Conservation (phyloP, 2,329 filamentous ascomycete genomes). For the Hymenoscyphus fructigenus region DNA sequence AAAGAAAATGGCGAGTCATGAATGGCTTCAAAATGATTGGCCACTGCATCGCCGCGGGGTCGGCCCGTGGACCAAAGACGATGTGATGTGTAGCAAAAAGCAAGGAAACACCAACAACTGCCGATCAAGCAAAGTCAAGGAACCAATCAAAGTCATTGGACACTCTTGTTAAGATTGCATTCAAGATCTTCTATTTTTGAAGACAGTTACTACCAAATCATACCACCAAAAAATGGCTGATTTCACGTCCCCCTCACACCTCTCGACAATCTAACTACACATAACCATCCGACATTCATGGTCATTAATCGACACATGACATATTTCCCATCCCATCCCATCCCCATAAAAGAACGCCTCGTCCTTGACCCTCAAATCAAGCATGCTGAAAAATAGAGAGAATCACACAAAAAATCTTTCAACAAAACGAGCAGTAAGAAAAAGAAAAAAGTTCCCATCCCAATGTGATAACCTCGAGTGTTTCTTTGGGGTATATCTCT, state of each 20-base stretch:
- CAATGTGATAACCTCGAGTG: constrained; percentile 9
- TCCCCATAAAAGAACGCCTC: constrained; percentile 18
- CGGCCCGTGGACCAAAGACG: too few relatives aligned
- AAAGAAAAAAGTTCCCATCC: constrained; percentile 6
- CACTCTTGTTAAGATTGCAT: too few relatives aligned
- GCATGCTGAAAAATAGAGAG: neutral
- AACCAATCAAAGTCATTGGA: too few relatives aligned
- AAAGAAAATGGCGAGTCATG: too few relatives aligned
- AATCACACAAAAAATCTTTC: neutral
- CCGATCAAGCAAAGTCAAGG: too few relatives aligned
- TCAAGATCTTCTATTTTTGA: too few relatives aligned
- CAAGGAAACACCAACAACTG: too few relatives aligned
- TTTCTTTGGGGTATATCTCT: constrained; percentile 19
- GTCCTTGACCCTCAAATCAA: constrained; percentile 2
- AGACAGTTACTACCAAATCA: too few relatives aligned
- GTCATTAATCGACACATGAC: constrained; percentile 27
- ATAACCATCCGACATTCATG: constrained; percentile 7
- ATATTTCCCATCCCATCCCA: neutral
- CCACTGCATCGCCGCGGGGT: too few relatives aligned
- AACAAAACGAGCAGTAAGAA: neutral
- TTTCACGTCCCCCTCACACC: neutral
- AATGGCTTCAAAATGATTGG: too few relatives aligned
- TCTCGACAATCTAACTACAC: neutral
- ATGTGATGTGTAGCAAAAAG: too few relatives aligned
- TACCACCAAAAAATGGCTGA: neutral